Evolutionary conservation across 2,329 filamentous ascomycete species (phyloP).

Genomic region (Penicillium sp.): DNA sequence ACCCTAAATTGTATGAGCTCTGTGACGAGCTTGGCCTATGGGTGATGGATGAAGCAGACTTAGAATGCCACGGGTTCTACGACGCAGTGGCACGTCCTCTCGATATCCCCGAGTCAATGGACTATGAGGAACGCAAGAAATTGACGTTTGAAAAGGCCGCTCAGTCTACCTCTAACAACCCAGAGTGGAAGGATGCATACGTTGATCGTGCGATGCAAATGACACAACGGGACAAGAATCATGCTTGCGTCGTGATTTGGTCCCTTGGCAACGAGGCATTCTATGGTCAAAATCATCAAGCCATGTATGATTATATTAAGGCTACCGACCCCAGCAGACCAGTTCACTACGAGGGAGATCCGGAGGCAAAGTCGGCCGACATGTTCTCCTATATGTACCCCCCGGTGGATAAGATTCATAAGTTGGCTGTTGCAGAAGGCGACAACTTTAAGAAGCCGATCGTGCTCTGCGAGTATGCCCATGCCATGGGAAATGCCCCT

Average conservation of each 20-base stretch:
- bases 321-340: slow-evolving; percentile 59
- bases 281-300: slow-evolving; percentile 68
- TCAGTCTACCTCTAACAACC: slow-evolving; percentile 35
- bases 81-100: slow-evolving; percentile 51
- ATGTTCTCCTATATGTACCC: slow-evolving; percentile 73
- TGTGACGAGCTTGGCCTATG: slow-evolving; percentile 43
- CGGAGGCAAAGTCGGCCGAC: slow-evolving; percentile 63
- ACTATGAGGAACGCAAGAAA: slow-evolving; percentile 64
- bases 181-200: slow-evolving; percentile 60
- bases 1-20: slow-evolving; percentile 46
- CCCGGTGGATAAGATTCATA: neutral
- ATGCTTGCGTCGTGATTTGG: slow-evolving; percentile 71
- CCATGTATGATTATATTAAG: slow-evolving; percentile 68
- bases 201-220: slow-evolving; percentile 68
- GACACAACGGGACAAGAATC: slow-evolving; percentile 70
- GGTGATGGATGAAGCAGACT: slow-evolving; percentile 44
- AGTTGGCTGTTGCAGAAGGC: slow-evolving; percentile 35
- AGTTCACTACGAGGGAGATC: slow-evolving; percentile 70
- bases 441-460: slow-evolving; percentile 52
- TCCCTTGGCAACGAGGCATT: slow-evolving; percentile 74
- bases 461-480: slow-evolving; percentile 56
- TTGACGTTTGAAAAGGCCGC: slow-evolving; percentile 44
- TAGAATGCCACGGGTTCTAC: slow-evolving; percentile 43
- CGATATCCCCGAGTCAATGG: slow-evolving; percentile 59
- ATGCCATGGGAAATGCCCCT: slow-evolving; percentile 75